phyloP scores from a whole-genome alignment of 2,329 filamentous ascomycete species.

The Nemania serpens region DNA sequence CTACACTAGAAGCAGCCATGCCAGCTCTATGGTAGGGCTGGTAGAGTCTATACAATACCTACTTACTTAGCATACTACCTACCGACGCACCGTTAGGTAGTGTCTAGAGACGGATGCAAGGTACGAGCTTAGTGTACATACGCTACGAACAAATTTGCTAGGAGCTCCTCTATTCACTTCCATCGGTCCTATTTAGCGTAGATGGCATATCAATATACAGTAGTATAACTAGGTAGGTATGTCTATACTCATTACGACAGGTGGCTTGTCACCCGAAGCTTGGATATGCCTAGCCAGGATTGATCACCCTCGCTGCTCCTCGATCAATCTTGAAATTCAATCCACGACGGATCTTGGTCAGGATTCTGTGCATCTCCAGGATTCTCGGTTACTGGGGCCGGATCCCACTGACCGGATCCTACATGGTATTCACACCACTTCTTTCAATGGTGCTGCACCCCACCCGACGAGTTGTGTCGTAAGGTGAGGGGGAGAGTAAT shows the following conservation, averaged over 20 bases:
- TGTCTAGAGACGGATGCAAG: neutral
- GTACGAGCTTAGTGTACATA: neutral
- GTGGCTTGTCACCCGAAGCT: neutral
- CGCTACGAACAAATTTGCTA: neutral
- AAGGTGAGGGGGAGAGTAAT: too few relatives aligned
- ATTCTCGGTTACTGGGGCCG: slow-evolving; percentile 18
- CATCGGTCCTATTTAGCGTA: neutral
- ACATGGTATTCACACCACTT: slow-evolving; percentile 1
- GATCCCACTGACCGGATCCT: slow-evolving; percentile 10
- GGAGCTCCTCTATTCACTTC: neutral
- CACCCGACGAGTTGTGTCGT: neutral
- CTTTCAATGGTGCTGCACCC: slow-evolving; percentile 1
- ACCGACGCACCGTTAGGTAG: neutral
- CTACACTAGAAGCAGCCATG: too few relatives aligned
- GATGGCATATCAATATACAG: neutral
- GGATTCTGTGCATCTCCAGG: slow-evolving; percentile 2
- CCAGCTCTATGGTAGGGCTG: too few relatives aligned
- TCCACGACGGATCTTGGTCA: neutral
- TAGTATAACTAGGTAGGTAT: neutral
- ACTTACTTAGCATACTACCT: too few relatives aligned
- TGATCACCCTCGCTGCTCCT: neutral
- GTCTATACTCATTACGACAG: neutral
- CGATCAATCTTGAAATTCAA: neutral
- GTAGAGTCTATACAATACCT: neutral
- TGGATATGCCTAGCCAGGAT: neutral